phyloP scores from a whole-genome alignment of 164 flowering plant genomes.

The Echeveria elegans region DNA sequence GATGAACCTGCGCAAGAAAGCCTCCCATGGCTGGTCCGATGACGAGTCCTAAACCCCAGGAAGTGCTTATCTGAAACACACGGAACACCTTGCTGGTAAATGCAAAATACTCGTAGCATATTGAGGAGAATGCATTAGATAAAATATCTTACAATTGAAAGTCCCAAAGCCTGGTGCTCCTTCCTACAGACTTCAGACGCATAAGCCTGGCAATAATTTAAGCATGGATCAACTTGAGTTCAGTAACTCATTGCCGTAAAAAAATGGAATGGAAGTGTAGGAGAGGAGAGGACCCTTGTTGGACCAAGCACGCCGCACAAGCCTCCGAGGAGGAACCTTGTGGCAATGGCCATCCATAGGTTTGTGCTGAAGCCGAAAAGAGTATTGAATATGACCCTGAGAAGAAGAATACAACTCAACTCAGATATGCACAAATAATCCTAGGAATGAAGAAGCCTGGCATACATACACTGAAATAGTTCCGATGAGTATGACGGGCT shows the following conservation, averaged over 20 bases:
- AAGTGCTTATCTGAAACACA: conserved; percentile 26
- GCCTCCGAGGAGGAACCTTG: conserved; percentile 60
- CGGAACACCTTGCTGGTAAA: neutral
- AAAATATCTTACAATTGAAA: conserved; percentile 40
- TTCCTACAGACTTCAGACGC: conserved; percentile 46
- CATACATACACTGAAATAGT: conserved; percentile 52
- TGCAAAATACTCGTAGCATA: neutral
- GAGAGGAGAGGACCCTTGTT: conserved; percentile 29
- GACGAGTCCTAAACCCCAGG: conserved; percentile 32
- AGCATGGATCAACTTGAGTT: neutral
- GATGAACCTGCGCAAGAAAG: conserved; percentile 19
- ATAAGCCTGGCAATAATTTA: conserved; percentile 37
- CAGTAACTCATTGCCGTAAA: neutral
- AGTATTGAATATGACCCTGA: conserved; percentile 20
- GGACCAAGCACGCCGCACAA: conserved; percentile 53
- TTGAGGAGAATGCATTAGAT: neutral
- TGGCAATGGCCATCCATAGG: conserved; percentile 64
- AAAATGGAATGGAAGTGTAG: neutral
- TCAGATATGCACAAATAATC: neutral
- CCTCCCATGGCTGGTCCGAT: conserved; percentile 27
- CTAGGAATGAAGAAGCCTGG: too few species aligned
- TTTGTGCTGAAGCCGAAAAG: conserved; percentile 38
- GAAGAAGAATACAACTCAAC: neutral
- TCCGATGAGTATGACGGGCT: conserved; percentile 65
- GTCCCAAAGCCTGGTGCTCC: conserved; percentile 46